Percentiles rank a stretch among this genome's conserved stretches.
These are phyloP conservation scores for Alternaria rosae DNA, from an alignment of 2,329 filamentous ascomycete species.

Conservation along the genomic window DNA sequence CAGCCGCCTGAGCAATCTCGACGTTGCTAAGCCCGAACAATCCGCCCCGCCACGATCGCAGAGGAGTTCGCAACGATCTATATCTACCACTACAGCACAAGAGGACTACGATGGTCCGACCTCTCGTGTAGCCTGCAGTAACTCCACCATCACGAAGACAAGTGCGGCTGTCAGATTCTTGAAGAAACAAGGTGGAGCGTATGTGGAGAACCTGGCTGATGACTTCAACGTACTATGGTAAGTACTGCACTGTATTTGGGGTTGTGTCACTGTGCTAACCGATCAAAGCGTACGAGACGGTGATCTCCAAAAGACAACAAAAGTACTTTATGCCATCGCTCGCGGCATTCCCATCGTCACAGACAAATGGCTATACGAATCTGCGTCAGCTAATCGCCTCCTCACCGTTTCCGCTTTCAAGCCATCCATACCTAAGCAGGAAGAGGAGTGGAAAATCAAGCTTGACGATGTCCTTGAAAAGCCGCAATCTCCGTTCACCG, in stretches of 20 bases:
- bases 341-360: slow-evolving; percentile 56
- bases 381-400: slow-evolving; percentile 45
- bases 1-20: slow-evolving; percentile 14
- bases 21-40: slow-evolving; percentile 11
- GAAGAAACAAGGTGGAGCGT: slow-evolving; percentile 38
- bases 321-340: slow-evolving; percentile 55
- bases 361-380: slow-evolving; percentile 56
- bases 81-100: slow-evolving; percentile 1
- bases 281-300: slow-evolving; percentile 47
- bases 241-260: slow-evolving; percentile 16
- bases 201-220: slow-evolving; percentile 43
- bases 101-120: slow-evolving; percentile 32
- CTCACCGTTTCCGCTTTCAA: slow-evolving; percentile 46
- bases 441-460: slow-evolving; percentile 51
- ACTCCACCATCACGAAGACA: slow-evolving; percentile 36
- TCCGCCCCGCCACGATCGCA: slow-evolving; percentile 25
- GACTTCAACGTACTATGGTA: slow-evolving; percentile 45
- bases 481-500: slow-evolving; percentile 55
- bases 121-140: slow-evolving; percentile 46
- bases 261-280: slow-evolving; percentile 19
- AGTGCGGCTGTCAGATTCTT: slow-evolving; percentile 43
- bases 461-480: slow-evolving; percentile 42
- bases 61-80: slow-evolving; percentile 27
- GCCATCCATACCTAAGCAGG: slow-evolving; percentile 42
- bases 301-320: slow-evolving; percentile 53